Evolutionary conservation across 2,329 filamentous ascomycete species (phyloP).

Genomic region (Pseudophaeomoniella oleicola): DNA sequence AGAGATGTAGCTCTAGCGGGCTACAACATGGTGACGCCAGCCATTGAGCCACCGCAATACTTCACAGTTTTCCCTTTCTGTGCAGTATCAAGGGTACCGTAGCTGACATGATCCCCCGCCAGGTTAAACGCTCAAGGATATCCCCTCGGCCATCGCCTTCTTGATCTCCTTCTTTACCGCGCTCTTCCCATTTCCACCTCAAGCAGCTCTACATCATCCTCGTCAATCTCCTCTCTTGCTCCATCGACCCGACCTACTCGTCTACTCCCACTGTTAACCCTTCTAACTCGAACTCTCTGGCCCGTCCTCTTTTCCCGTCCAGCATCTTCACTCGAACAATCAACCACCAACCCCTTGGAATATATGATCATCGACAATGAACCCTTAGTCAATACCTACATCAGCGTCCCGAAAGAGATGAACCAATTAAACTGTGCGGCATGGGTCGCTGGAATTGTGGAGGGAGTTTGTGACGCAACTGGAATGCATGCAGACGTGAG

Average conservation of each 20-base stretch:
- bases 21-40: neutral
- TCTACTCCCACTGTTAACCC: conserved; percentile 82
- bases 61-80: neutral
- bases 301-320: conserved; percentile 80
- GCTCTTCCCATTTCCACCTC: conserved; percentile 64
- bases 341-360: conserved; percentile 72
- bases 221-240: conserved; percentile 38
- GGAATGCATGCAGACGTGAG: conserved; percentile 81
- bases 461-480: conserved; percentile 87
- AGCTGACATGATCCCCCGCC: conserved; percentile 2
- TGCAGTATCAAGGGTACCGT: neutral
- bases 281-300: conserved; percentile 89
- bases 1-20: neutral
- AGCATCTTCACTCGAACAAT: conserved; percentile 86
- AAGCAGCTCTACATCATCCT: conserved; percentile 73
- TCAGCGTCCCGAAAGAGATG: conserved; percentile 90
- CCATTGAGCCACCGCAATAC: neutral
- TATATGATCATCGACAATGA: conserved; percentile 99
- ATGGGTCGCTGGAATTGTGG: conserved; percentile 86
- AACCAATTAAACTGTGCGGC: conserved; percentile 91
- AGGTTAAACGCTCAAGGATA: conserved; percentile 87
- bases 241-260: conserved; percentile 66
- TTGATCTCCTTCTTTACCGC: conserved; percentile 87
- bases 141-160: conserved; percentile 80
- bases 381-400: conserved; percentile 85